Evolutionary conservation across 495 filamentous ascomycete species (phyloP).

Genomic region (Penicillium antarcticum): DNA sequence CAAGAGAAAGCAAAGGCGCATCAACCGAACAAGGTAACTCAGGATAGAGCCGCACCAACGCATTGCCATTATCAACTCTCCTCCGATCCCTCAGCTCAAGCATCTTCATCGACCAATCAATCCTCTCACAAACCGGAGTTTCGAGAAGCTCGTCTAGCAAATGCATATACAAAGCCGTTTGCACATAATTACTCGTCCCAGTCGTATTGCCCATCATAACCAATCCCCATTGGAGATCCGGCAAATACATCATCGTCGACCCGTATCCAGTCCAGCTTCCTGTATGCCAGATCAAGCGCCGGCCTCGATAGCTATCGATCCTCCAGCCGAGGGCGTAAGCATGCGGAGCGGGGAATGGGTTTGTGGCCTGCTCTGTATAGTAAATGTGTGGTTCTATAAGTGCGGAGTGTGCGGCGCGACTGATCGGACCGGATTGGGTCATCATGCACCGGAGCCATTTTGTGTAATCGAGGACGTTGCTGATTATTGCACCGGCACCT

Average conservation of each 20-base stretch:
- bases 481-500: slow-evolving; percentile 50
- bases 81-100: slow-evolving; percentile 17
- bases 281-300: slow-evolving; percentile 37
- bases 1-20: slow-evolving; percentile 27
- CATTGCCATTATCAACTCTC: neutral
- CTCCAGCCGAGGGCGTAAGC: slow-evolving; percentile 47
- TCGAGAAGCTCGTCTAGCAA: slow-evolving; percentile 41
- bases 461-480: slow-evolving; percentile 50
- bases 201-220: slow-evolving; percentile 45
- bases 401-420: slow-evolving; percentile 18
- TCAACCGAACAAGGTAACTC: slow-evolving; percentile 16
- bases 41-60: slow-evolving; percentile 21
- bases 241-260: slow-evolving; percentile 43
- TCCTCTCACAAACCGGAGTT: neutral
- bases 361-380: slow-evolving; percentile 13
- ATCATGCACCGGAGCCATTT: slow-evolving; percentile 46
- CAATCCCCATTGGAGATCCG: slow-evolving; percentile 41
- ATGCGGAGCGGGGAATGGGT: slow-evolving; percentile 10
- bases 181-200: slow-evolving; percentile 22
- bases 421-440: slow-evolving; percentile 28
- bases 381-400: slow-evolving; percentile 36
- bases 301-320: slow-evolving; percentile 39
- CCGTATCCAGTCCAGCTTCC: slow-evolving; percentile 47
- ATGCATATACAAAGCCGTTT: slow-evolving; percentile 29
- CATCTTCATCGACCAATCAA: too few relatives aligned